Conservation (phyloP, 1,284 basidiomycete species). For the Schizophyllum amplum region DNA sequence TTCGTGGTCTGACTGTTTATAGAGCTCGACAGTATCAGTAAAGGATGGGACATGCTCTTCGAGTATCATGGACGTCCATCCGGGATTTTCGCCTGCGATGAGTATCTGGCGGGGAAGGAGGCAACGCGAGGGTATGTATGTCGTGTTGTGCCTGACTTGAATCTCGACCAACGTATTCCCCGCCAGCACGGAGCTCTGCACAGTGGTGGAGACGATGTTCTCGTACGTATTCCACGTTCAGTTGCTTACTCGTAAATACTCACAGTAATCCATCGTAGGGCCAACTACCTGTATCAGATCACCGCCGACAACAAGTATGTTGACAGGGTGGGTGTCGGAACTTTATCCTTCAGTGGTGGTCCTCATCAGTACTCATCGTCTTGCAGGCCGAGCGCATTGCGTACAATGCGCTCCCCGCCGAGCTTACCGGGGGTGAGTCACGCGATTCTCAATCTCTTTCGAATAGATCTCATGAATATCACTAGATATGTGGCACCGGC, state of each 20-base stretch:
- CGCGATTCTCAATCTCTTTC: neutral
- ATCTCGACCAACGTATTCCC: too few species aligned
- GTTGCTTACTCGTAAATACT: too few species aligned
- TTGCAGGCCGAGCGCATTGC: slow-evolving; percentile 46
- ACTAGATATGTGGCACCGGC: slow-evolving; percentile 50
- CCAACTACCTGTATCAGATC: slow-evolving; percentile 50
- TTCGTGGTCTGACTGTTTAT: too few species aligned
- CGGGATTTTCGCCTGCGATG: slow-evolving; percentile 50
- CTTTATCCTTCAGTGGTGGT: too few species aligned
- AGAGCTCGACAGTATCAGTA: slow-evolving; percentile 46
- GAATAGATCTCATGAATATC: neutral
- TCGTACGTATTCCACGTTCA: too few species aligned
- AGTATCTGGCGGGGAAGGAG: slow-evolving; percentile 48
- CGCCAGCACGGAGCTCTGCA: neutral
- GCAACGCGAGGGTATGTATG: slow-evolving; percentile 42
- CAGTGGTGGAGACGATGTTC: neutral
- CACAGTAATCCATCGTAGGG: slow-evolving; percentile 31
- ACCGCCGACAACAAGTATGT: slow-evolving; percentile 49
- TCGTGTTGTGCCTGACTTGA: slow-evolving; percentile 3
- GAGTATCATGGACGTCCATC: slow-evolving; percentile 54
- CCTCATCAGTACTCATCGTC: neutral
- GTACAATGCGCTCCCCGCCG: slow-evolving; percentile 51
- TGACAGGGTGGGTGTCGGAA: slow-evolving; percentile 20
- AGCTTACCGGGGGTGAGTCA: slow-evolving; percentile 37
- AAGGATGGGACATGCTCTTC: slow-evolving; percentile 51